phyloP scores from a whole-genome alignment of 192 early-diverging fungal genomes.

The Backusella sp. region DNA sequence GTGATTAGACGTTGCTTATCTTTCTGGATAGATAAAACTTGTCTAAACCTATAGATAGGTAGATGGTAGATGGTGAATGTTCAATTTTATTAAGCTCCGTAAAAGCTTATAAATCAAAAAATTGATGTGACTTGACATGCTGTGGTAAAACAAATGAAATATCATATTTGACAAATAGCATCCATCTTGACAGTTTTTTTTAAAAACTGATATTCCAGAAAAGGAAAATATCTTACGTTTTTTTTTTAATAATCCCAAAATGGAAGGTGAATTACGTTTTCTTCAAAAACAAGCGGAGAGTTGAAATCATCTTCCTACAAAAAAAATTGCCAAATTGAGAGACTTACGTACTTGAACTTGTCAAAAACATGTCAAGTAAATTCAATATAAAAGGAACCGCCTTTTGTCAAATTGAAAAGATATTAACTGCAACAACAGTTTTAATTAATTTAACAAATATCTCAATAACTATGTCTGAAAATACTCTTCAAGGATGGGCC shows the following conservation, averaged over 20 bases:
- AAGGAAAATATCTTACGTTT: neutral
- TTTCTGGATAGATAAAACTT: no score
- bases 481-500: slow-evolving; percentile 31
- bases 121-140: neutral
- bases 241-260: neutral
- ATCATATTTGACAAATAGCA: neutral
- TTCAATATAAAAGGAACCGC: neutral
- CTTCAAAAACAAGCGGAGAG: no score
- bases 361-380: neutral
- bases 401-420: neutral
- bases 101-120: no score
- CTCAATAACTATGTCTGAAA: slow-evolving; percentile 19
- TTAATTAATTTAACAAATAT: neutral
- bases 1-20: no score
- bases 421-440: neutral
- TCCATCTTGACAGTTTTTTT: no score
- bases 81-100: no score
- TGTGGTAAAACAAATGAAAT: neutral
- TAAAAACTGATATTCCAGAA: neutral
- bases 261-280: neutral
- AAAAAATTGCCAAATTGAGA: neutral
- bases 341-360: neutral
- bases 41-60: no score
- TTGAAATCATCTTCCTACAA: no score
- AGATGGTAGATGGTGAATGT: no score